Base-by-base conservation (phyloP, 1,284 basidiomycete genomes). In the Pascua guehoae region DNA sequence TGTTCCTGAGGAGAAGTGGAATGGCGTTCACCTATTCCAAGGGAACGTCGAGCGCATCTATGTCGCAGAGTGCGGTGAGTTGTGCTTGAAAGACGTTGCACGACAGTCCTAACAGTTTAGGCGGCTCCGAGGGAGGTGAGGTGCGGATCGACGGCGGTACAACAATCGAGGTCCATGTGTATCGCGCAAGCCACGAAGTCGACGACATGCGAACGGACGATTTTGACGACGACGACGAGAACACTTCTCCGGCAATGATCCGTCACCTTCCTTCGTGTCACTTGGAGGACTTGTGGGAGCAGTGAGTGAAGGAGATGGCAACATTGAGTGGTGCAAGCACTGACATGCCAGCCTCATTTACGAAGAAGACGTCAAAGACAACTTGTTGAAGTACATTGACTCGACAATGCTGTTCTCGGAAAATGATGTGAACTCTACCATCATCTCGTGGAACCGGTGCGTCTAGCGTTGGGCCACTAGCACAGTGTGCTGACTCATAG, bases 371-470 rank as follows among this genome's bases (percentile, higher is more conserved):
- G 86, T 98, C 74, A 98, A 98, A 76, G 78, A 86, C 54, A 87
- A 87, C 58, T 80, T 98, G 12, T 81, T 98, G 54, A 87, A 91
- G 72, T 98, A 97, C 75, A 96, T 98, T 63, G 87, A 94, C 76
- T 90, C 94, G 9, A 96, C 95, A 0, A 81, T 97, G 40, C 77
- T 91, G 15, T 87, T 98, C 67, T 91, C 90, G 39, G 91, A 96
- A 67, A 87, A 87, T 4, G 83, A 86, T 58, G 86, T 98, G 38
- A 89, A 98, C 71, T 88, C 88, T 73, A 95, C 98, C 68, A 81
- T 98, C 24, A 86, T 98, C 24, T 88, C 91, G 0, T 97, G 93
- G 91, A 98, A 97, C 73, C 85, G 94, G 81, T 81, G 42, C 58
- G 76, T 63, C 24, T 5, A 36, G 12, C 17, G 16, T 32, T 17